Conservation (phyloP, 139 green algal genomes). For the Asterochloris erici region DNA sequence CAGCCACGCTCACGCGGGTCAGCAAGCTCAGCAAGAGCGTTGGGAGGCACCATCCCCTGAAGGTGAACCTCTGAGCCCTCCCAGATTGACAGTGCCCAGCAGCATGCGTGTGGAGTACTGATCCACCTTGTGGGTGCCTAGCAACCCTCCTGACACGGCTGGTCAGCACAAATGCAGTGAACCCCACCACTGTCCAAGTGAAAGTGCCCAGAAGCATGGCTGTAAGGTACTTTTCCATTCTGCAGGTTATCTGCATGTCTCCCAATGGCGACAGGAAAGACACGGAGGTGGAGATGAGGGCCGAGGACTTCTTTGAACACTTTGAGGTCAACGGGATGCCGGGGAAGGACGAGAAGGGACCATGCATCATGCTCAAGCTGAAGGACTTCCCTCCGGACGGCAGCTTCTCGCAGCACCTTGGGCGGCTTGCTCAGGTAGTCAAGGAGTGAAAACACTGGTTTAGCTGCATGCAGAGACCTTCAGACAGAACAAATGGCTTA, state of each 20-base stretch:
- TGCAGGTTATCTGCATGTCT: background rate
- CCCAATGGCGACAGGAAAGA: constrained; percentile 9
- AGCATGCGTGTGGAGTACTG: too few species aligned
- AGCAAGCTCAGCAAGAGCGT: constrained; percentile 19
- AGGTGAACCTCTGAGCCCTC: background rate
- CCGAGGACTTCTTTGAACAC: constrained; percentile 33
- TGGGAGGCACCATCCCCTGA: background rate
- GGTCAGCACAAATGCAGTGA: too few species aligned
- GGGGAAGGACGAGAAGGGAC: background rate
- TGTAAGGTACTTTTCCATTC: background rate
- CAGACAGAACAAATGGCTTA: too few species aligned
- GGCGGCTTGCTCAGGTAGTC: constrained; percentile 49
- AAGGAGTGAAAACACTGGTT: too few species aligned
- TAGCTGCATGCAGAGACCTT: too few species aligned
- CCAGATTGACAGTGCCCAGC: too few species aligned
- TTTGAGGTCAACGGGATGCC: background rate
- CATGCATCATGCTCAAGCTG: constrained; percentile 75
- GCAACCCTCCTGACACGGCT: too few species aligned
- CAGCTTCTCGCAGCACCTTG: constrained; percentile 42
- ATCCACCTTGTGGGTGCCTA: too few species aligned
- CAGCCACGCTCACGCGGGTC: constrained; percentile 38
- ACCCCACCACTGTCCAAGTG: too few species aligned
- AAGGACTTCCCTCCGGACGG: constrained; percentile 80
- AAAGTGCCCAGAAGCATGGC: too few species aligned
- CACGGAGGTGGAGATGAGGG: constrained; percentile 5